Evolutionary conservation across 306 rosid genomes (phyloP).

Genomic region (Castanopsis chinensis): DNA sequence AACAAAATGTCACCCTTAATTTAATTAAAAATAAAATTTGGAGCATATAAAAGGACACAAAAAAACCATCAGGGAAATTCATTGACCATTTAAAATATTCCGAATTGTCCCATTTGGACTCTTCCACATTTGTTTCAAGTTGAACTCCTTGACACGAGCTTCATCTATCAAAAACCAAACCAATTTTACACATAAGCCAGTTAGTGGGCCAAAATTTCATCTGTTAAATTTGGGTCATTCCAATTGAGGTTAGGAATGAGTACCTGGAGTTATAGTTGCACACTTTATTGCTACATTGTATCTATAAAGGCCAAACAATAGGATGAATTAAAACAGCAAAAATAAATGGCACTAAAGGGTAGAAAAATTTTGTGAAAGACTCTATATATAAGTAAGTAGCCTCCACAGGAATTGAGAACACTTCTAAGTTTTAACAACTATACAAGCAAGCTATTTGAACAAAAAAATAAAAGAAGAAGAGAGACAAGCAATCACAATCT

Average conservation of each 20-base stretch:
- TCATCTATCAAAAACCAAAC: conserved; percentile 65
- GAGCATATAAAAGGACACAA: conserved; percentile 8
- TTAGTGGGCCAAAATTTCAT: not conserved
- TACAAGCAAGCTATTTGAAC: not conserved
- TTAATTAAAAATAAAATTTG: not conserved
- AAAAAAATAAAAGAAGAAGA: not conserved
- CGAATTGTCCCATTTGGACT: conserved; percentile 99
- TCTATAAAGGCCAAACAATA: conserved; percentile 34
- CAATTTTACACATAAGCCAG: conserved; percentile 32
- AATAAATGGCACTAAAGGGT: not conserved
- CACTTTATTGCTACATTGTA: conserved; percentile 97
- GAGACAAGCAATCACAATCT: not conserved
- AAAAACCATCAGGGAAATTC: conserved; percentile 8
- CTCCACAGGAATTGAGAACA: not conserved
- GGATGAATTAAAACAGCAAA: not conserved
- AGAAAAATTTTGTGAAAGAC: not conserved
- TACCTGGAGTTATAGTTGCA: conserved; percentile 99
- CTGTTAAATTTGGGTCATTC: not conserved
- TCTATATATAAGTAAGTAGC: not conserved
- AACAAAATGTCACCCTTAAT: not conserved
- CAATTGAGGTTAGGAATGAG: not conserved
- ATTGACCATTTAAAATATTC: conserved; percentile 88
- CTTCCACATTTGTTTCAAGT: conserved; percentile 90
- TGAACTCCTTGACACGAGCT: conserved; percentile 86
- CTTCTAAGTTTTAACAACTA: not conserved